A percentile compares a stretch with the other conserved stretches of the same genome.
Evolutionary conservation across 441 rosid genomes (phyloP).

Genomic region (Erysimum cheiri): DNA sequence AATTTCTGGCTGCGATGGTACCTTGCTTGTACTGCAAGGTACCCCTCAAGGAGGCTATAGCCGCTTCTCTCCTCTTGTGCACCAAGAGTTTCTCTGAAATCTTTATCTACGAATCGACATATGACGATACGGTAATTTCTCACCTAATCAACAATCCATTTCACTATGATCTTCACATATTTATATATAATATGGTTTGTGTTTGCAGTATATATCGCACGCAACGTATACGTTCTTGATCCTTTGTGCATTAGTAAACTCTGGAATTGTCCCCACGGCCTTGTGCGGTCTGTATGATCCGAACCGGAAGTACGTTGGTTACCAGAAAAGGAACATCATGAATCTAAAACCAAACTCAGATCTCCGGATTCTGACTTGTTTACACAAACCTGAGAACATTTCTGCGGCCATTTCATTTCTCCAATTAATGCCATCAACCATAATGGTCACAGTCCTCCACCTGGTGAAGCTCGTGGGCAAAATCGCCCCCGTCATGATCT

Average conservation of each 20-base stretch:
- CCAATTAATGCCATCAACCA: slow-evolving; percentile 38
- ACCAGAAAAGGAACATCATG: slow-evolving; percentile 45
- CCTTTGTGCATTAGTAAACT: slow-evolving; percentile 3
- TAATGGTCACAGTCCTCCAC: slow-evolving; percentile 46
- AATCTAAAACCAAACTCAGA: slow-evolving; percentile 38
- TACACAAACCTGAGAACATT: slow-evolving; percentile 51
- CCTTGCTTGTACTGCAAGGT: slow-evolving; percentile 39
- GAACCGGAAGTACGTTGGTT: slow-evolving; percentile 46
- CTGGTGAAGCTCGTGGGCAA: slow-evolving; percentile 49
- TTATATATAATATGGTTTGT: background rate
- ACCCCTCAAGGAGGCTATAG: slow-evolving; percentile 32
- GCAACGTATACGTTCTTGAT: slow-evolving; percentile 30
- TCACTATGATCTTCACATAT: background rate
- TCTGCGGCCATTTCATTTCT: slow-evolving; percentile 44
- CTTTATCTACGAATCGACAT: slow-evolving; percentile 26
- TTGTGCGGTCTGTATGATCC: slow-evolving; percentile 48
- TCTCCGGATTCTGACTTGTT: slow-evolving; percentile 50
- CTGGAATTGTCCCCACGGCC: slow-evolving; percentile 40
- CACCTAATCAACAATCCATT: background rate
- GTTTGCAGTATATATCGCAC: slow-evolving; percentile 32
- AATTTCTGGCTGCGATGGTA: background rate
- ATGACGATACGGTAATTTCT: slow-evolving; percentile 21
- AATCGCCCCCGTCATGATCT: slow-evolving; percentile 45
- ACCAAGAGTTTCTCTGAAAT: slow-evolving; percentile 28
- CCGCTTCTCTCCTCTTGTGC: slow-evolving; percentile 30